Evolutionary conservation across 345 rosid genomes (phyloP).

Genomic region (Rhizophora mangle): DNA sequence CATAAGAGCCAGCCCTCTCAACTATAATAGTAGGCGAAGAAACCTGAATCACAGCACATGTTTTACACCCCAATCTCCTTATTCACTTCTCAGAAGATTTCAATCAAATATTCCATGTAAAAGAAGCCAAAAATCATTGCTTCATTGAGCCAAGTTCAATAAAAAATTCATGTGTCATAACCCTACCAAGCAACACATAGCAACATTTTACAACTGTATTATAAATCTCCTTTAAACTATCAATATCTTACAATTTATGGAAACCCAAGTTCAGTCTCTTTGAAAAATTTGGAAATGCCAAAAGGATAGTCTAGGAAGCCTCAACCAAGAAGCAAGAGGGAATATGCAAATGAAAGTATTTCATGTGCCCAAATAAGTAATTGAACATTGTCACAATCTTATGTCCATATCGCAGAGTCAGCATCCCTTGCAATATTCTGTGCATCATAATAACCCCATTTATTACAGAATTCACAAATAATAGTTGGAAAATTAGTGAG

Average conservation of each 20-base stretch:
- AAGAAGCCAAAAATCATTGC: not conserved
- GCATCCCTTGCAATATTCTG: too few relatives aligned
- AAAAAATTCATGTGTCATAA: not conserved
- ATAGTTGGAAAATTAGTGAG: too few relatives aligned
- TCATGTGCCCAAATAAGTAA: too few relatives aligned
- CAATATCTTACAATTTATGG: not conserved
- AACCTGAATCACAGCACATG: constrained; percentile 47
- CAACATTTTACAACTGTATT: too few relatives aligned
- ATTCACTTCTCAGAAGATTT: not conserved
- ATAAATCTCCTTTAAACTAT: not conserved
- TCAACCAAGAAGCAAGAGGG: too few relatives aligned
- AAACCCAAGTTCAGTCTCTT: not conserved
- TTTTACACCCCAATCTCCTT: not conserved
- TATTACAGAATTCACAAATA: too few relatives aligned
- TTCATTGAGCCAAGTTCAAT: not conserved
- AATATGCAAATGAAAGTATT: too few relatives aligned
- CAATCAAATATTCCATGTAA: not conserved
- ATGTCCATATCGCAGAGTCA: too few relatives aligned
- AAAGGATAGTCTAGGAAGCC: not conserved
- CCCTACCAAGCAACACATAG: not conserved
- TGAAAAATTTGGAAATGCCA: not conserved
- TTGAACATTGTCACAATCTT: too few relatives aligned
- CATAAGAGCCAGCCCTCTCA: constrained; percentile 96
- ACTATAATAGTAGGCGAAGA: constrained; percentile 97
- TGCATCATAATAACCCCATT: too few relatives aligned